A percentile compares a stretch with the other conserved stretches of the same genome.
phyloP scores from a whole-genome alignment of 106 monocot species.

The Acorus calamus region DNA sequence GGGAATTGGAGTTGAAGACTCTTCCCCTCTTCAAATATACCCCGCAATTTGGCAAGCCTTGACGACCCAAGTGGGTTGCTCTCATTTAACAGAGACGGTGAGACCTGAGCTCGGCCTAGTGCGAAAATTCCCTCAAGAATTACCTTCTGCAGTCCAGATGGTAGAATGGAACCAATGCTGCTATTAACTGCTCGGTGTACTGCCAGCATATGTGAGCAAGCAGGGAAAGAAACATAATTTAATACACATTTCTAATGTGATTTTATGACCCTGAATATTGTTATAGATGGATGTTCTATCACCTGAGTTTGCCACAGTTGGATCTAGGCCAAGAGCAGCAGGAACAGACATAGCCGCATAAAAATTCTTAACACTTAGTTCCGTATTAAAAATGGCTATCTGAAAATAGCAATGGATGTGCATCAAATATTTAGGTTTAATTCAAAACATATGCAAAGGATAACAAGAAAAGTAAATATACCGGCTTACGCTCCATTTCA shows the following conservation, averaged over 20 bases:
- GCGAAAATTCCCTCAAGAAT: constrained; percentile 72
- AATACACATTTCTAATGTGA: too few relatives aligned
- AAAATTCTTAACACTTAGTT: constrained; percentile 79
- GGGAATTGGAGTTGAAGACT: constrained; percentile 96
- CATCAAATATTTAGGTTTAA: constrained; percentile 4
- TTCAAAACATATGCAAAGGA: not conserved
- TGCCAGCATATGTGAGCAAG: constrained; percentile 17
- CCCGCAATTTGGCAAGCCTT: constrained; percentile 61
- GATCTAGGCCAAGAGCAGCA: constrained; percentile 82
- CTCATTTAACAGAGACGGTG: constrained; percentile 63
- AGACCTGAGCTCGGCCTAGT: constrained; percentile 72
- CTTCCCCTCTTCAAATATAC: constrained; percentile 75
- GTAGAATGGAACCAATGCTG: constrained; percentile 52
- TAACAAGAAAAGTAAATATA: constrained; percentile 25
- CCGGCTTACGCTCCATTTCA: constrained; percentile 82
- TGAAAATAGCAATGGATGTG: constrained; percentile 21
- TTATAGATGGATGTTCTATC: not conserved
- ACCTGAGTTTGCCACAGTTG: constrained; percentile 79
- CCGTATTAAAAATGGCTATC: constrained; percentile 82
- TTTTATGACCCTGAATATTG: too few relatives aligned
- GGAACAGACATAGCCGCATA: constrained; percentile 88
- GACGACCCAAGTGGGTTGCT: constrained; percentile 58
- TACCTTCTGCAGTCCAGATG: constrained; percentile 56
- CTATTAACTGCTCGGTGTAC: constrained; percentile 71
- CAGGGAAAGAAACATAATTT: too few relatives aligned